Percentiles rank a stretch among this genome's conserved stretches.
Conservation (phyloP, 2,329 filamentous ascomycete genomes). For the Aspergillus caelatus region DNA sequence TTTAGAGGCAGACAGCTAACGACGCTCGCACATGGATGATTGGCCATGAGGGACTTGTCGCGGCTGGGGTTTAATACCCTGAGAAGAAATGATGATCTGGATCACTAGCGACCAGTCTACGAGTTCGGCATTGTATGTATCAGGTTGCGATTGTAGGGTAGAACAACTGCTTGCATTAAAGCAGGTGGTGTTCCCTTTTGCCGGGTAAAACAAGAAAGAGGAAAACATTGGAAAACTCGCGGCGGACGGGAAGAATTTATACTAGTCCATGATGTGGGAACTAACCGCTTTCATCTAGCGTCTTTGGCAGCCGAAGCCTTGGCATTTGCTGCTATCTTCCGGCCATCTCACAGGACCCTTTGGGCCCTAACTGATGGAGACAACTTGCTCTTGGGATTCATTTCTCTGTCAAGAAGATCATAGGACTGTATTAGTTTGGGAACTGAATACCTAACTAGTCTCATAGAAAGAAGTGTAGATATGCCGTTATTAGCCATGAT, state of each 20-base stretch:
- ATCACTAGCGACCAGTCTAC: neutral
- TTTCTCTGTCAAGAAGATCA: neutral
- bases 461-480: neutral
- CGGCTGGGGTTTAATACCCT: slow-evolving; percentile 21
- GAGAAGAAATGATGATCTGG: neutral
- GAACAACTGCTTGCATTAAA: slow-evolving; percentile 7
- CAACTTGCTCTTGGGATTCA: neutral
- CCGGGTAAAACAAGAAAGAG: neutral
- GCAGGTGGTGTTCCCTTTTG: neutral
- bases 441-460: no score
- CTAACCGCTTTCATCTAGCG: neutral
- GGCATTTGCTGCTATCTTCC: neutral
- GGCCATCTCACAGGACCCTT: neutral
- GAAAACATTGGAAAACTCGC: neutral
- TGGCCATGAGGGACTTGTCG: slow-evolving; percentile 15
- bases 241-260: neutral
- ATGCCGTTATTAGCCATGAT: neutral
- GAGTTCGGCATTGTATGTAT: neutral
- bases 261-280: neutral
- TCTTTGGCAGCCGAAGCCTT: neutral
- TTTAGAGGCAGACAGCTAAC: slow-evolving; percentile 22
- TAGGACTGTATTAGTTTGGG: neutral
- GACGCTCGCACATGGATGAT: slow-evolving; percentile 14
- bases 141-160: neutral
- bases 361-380: neutral